Base-by-base conservation (phyloP, 1,284 basidiomycete species). In the Phellopilus nigrolimitatus region DNA sequence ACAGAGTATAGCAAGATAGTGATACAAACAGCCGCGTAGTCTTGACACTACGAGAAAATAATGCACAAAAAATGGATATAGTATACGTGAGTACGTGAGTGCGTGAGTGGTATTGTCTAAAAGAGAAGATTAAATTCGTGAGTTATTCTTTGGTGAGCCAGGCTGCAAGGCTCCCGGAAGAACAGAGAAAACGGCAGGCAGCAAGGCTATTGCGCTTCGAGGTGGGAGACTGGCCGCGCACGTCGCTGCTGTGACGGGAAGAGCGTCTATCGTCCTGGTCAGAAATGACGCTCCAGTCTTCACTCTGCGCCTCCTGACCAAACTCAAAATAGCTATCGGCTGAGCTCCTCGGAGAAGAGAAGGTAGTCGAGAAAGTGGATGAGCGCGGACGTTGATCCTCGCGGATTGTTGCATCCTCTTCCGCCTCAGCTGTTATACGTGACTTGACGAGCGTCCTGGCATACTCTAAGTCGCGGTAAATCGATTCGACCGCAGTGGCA, bases 401-500 rank as follows among this genome's bases (percentile, higher is more conserved):
- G 45, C 73, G 75, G 49, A 77, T 69, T 3, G 73, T 74, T 4
- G 49, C 47, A 17, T 54, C 51, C 37, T 53, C 49, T 37, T 70
- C 74, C 34, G 57, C 60, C 27, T 68, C 67, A 24, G 70, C 9
- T 44, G 65, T 13, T 27, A 38, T 51, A 61, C 65, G 6, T 63
- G 62, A 21, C 63, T 90, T 92, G 60, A 95, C 82, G 51, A 94
- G 68, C 2, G 84, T 84, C 36, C 85, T 80, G 31, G 91, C 88
- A 65, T 94, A 93, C 59, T 94, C 91, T 52, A 97, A 68, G 64
- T 97, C 93, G 36, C 93, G 83, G 64, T 97, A 97, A 59, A 97
- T 91, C 24, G 86, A 82, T 68, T 95, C 91, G 49, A 95, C 85
- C 10, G 94, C 94, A 21, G 78, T 91, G 1, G 80, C 76, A 2